Conservation (phyloP, 768 basidiomycete species). For the Clitopilus hobsonii region DNA sequence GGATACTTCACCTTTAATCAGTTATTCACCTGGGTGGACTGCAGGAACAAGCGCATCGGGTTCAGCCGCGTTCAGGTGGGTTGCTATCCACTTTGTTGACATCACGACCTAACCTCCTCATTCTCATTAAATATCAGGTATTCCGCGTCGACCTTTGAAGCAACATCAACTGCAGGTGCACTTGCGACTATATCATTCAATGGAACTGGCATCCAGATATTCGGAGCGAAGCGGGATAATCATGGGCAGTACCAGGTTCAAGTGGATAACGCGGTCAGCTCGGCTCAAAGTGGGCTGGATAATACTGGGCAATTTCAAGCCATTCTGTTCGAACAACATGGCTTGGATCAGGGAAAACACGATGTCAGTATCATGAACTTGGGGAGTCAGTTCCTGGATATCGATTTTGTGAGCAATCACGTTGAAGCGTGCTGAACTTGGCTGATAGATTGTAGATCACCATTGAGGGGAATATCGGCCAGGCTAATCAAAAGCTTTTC, state of each 20-base stretch:
- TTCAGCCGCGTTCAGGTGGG: not conserved
- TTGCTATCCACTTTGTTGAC: not conserved
- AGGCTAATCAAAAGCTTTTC: slow-evolving; percentile 17
- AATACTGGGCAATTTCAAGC: slow-evolving; percentile 32
- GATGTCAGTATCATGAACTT: slow-evolving; percentile 29
- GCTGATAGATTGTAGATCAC: not conserved
- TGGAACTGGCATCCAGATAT: slow-evolving; percentile 44
- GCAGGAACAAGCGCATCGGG: slow-evolving; percentile 6
- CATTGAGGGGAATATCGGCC: slow-evolving; percentile 19
- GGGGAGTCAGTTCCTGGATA: slow-evolving; percentile 28
- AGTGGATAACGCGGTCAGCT: slow-evolving; percentile 28
- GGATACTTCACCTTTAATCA: slow-evolving; percentile 14
- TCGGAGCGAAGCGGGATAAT: slow-evolving; percentile 43
- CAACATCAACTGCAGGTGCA: slow-evolving; percentile 27
- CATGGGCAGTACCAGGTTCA: slow-evolving; percentile 41
- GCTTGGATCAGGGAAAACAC: slow-evolving; percentile 30
- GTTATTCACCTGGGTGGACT: slow-evolving; percentile 8
- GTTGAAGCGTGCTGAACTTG: not conserved
- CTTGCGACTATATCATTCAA: slow-evolving; percentile 38
- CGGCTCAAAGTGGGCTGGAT: slow-evolving; percentile 21
- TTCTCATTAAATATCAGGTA: slow-evolving; percentile 19
- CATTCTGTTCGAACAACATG: slow-evolving; percentile 30
- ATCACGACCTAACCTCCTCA: not conserved
- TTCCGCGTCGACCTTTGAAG: slow-evolving; percentile 34
- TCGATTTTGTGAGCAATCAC: slow-evolving; percentile 39